phyloP scores from a whole-genome alignment of 495 filamentous ascomycete species.

The Saxophila tyrrhenica region DNA sequence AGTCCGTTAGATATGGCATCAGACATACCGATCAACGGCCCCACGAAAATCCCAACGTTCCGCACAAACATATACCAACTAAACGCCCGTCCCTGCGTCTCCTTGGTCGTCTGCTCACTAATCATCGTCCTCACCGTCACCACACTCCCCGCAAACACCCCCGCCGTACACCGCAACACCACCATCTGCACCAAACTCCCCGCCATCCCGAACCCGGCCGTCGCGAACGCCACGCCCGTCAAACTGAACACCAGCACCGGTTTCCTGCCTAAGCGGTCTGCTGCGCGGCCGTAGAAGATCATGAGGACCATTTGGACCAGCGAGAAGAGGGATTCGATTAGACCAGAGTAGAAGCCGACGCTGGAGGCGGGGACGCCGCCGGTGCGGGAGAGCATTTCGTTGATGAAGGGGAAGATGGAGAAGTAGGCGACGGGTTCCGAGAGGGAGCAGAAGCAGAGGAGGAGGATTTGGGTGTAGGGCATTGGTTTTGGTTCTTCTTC shows the following conservation, averaged over 20 bases:
- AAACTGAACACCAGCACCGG: conserved; percentile 54
- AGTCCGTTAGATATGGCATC: neutral
- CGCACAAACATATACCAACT: conserved; percentile 59
- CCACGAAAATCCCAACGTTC: conserved; percentile 59
- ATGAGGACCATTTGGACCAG: conserved; percentile 53
- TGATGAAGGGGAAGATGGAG: conserved; percentile 64
- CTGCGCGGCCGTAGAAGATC: conserved; percentile 50
- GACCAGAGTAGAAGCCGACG: conserved; percentile 60
- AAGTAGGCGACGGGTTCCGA: conserved; percentile 68
- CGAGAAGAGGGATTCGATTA: conserved; percentile 63
- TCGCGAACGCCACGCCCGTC: conserved; percentile 44
- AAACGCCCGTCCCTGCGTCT: conserved; percentile 57
- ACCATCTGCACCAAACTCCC: conserved; percentile 54
- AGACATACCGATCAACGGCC: conserved; percentile 44
- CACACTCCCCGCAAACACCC: conserved; percentile 56
- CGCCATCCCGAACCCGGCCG: conserved; percentile 51
- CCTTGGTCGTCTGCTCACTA: conserved; percentile 52
- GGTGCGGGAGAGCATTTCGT: conserved; percentile 53
- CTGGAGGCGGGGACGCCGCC: conserved; percentile 44
- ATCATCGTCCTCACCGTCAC: conserved; percentile 60
- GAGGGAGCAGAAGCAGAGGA: conserved; percentile 56
- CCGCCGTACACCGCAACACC: conserved; percentile 50
- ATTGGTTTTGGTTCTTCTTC: conserved; percentile 39
- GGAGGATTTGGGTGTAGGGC: conserved; percentile 46
- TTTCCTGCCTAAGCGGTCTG: conserved; percentile 57